Percentiles rank a stretch among this genome's conserved stretches.
These are phyloP conservation scores for Myrica gale DNA, from an alignment of 306 rosid genomes.

Conservation along the genomic window DNA sequence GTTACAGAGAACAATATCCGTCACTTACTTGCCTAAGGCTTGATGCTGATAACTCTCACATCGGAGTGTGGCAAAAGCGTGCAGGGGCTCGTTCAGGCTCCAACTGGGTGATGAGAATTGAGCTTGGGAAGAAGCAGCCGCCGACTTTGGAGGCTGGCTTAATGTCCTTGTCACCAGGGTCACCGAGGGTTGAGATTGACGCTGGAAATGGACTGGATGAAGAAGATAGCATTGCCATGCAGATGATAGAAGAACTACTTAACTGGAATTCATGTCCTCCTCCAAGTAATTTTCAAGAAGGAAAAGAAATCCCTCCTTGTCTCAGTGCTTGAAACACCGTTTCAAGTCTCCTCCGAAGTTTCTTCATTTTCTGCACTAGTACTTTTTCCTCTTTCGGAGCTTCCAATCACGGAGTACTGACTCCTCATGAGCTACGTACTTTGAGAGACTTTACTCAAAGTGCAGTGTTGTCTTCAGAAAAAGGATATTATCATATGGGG, in stretches of 20 bases:
- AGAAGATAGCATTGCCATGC: conserved; percentile 81
- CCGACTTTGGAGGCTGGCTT: not conserved
- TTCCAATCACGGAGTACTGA: not conserved
- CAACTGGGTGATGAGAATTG: conserved; percentile 90
- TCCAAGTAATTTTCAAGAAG: conserved; percentile 31
- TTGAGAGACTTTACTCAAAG: not conserved
- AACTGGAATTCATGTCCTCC: conserved; percentile 64
- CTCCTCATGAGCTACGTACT: not conserved
- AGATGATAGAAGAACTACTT: conserved; percentile 94
- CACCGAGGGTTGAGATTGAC: conserved; percentile 10
- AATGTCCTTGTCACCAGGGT: not conserved
- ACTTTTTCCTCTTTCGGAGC: not conserved
- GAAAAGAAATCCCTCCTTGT: conserved; percentile 25
- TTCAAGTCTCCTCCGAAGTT: conserved; percentile 10
- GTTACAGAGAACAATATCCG: conserved; percentile 88
- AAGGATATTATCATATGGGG: not conserved
- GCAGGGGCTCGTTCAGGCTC: conserved; percentile 75
- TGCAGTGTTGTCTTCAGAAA: not conserved
- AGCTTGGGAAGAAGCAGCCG: conserved; percentile 62
- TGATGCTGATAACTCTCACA: conserved; percentile 87
- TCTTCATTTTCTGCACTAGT: conserved; percentile 20
- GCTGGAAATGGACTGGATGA: conserved; percentile 40
- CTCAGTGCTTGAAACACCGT: conserved; percentile 21
- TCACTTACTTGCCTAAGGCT: conserved; percentile 91
- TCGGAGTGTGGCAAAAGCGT: conserved; percentile 95